Base-by-base conservation (phyloP, 1,139 yeast species). In the Candida neerlandica region DNA sequence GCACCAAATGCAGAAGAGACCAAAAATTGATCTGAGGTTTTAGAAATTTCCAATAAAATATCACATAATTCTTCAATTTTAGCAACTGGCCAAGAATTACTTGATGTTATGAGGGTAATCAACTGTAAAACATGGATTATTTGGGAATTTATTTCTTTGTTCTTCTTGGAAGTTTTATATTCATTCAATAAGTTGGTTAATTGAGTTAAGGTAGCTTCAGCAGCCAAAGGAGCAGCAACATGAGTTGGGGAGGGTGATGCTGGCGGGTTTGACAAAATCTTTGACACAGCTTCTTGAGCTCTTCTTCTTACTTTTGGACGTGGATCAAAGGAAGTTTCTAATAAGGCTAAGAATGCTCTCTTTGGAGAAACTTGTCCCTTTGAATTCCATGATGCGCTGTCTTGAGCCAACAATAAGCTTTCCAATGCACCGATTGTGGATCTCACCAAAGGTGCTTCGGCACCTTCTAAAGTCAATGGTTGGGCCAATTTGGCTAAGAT, bases 281-380 rank as follows among this genome's bases (percentile, higher is more conserved):
- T 77, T 44, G 78, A 70, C 18, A 94, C 77, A 1, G 97, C 89
- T 51, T 94, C 99, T 59, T 86, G 89, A 1, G 98, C 96, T 73
- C 97, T 84, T 80, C 89, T 90, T 67, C 99, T 84, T 11, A 95
- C 96, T 63, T 95, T 95, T 32, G 99, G 99, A 65, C 99, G 81
- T 41, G 89, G 86, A 66, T 95, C 99, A 48, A 89, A 71, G 0
- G 94, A 81, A 55, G 91, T 77, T 61, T 90, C 92, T 53, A 94
- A 71, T 52, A 95, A 70, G 35, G 96, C 97, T 44, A 82, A 79
- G 54, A 92, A 71, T 23, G 95, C 96, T 71, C 96, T 82, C 62
- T 80, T 81, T 29, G 97, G 96, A 27, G 94, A 85, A 56, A 89
- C 75, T 47, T 80, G 80, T 66, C 74, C 74, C 23, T 64, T 56